Conservation (phyloP, 2,329 filamentous ascomycete species). For the Epichloe hybrida region DNA sequence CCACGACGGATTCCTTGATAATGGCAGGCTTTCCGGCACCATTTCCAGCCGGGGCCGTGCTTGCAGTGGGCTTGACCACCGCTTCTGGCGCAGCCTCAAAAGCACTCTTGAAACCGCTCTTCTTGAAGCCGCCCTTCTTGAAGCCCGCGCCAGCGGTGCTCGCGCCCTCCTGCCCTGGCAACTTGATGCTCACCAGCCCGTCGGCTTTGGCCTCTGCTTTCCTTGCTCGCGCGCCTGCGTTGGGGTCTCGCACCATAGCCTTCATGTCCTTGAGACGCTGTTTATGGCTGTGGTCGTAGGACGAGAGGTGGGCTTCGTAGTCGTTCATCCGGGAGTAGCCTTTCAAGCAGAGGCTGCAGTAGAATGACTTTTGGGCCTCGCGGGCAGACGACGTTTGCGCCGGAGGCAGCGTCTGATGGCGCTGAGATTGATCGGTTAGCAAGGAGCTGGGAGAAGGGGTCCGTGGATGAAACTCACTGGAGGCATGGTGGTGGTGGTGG, state of each 20-base stretch:
- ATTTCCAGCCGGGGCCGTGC: not conserved
- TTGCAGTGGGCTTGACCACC: not conserved
- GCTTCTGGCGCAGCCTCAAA: slow-evolving; percentile 42
- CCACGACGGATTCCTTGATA: slow-evolving; percentile 18
- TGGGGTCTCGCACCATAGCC: slow-evolving; percentile 62
- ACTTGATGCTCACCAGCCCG: slow-evolving; percentile 54
- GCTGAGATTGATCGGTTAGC: slow-evolving; percentile 18
- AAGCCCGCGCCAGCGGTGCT: slow-evolving; percentile 31
- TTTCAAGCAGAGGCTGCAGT: slow-evolving; percentile 80
- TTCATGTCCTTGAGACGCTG: slow-evolving; percentile 84
- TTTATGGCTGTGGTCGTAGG: slow-evolving; percentile 92
- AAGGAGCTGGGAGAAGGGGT: too few species aligned
- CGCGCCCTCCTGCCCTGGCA: slow-evolving; percentile 24
- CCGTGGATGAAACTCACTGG: slow-evolving; percentile 28
- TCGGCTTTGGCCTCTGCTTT: slow-evolving; percentile 58
- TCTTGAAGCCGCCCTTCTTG: slow-evolving; percentile 64
- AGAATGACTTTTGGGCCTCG: slow-evolving; percentile 67
- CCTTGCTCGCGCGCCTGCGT: slow-evolving; percentile 49
- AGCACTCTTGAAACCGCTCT: slow-evolving; percentile 69
- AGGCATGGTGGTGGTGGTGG: slow-evolving; percentile 24
- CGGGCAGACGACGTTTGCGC: slow-evolving; percentile 52
- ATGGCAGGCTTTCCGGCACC: slow-evolving; percentile 15
- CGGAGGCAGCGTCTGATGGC: slow-evolving; percentile 43
- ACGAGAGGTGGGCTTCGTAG: slow-evolving; percentile 85
- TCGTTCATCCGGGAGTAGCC: slow-evolving; percentile 93